Evolutionary conservation across 2,329 filamentous ascomycete genomes (phyloP).

Genomic region (Botrytis aclada): DNA sequence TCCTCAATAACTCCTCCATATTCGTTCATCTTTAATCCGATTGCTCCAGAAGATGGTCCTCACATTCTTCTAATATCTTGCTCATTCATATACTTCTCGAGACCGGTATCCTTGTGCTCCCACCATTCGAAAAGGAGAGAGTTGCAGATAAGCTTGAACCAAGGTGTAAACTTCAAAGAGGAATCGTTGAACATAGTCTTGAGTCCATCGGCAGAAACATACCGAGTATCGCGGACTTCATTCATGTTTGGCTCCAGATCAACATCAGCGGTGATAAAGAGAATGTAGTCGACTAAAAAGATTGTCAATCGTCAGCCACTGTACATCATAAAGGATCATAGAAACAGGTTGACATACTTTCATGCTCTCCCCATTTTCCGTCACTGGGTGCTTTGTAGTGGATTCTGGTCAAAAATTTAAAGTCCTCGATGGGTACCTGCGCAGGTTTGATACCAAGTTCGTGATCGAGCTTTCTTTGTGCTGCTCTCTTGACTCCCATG

Average conservation of each 20-base stretch:
- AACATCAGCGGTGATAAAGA: conserved; percentile 95
- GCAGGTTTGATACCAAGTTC: conserved; percentile 87
- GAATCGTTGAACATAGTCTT: conserved; percentile 83
- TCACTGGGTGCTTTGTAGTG: conserved; percentile 98
- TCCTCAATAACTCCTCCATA: conserved; percentile 14
- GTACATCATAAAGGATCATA: conserved; percentile 19
- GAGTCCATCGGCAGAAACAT: conserved; percentile 77
- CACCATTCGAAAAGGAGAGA: conserved; percentile 99
- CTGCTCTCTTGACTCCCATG: conserved; percentile 83
- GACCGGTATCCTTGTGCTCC: conserved; percentile 73
- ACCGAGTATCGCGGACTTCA: conserved; percentile 81
- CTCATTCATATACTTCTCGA: conserved; percentile 85
- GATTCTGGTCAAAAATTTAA: conserved; percentile 92
- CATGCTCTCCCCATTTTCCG: conserved; percentile 98
- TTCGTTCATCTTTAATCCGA: conserved; percentile 1
- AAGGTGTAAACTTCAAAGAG: conserved; percentile 84
- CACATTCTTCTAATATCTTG: conserved; percentile 82
- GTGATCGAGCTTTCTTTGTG: conserved; percentile 88
- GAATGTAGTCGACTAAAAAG: conserved; percentile 84
- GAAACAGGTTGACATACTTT: conserved; percentile 63
- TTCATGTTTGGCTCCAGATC: conserved; percentile 79
- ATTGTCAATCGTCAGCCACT: conserved; percentile 6
- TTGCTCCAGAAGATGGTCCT: conserved; percentile 17
- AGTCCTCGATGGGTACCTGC: conserved; percentile 87
- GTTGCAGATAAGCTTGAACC: conserved; percentile 99